These are phyloP conservation scores for Spathaspora arborariae DNA, from an alignment of 805 yeast genomes.

Conservation along the genomic window DNA sequence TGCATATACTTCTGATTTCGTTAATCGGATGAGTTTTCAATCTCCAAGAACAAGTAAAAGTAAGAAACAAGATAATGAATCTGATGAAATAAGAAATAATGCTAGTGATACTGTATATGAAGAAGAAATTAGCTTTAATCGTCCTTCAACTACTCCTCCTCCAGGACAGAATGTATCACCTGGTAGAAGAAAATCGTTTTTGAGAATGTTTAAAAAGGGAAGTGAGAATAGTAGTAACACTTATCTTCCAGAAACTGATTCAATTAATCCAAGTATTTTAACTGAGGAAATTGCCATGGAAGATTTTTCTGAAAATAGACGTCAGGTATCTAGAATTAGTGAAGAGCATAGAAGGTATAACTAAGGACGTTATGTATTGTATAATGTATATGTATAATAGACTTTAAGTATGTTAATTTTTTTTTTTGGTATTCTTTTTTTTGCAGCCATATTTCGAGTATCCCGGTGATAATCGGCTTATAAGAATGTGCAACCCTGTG, in stretches of 20 bases:
- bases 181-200: slow-evolving; percentile 1
- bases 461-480: not conserved
- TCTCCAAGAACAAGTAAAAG: not conserved
- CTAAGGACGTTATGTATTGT: not conserved
- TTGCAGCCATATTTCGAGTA: not conserved
- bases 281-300: slow-evolving; percentile 53
- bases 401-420: not conserved
- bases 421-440: not conserved
- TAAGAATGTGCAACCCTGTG: not conserved
- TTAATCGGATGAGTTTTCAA: slow-evolving; percentile 17
- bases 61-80: not conserved
- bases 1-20: slow-evolving; percentile 27
- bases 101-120: slow-evolving; percentile 1
- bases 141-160: slow-evolving; percentile 4
- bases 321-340: slow-evolving; percentile 18
- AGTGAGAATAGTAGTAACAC: slow-evolving; percentile 3
- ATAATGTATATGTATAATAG: not conserved
- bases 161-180: slow-evolving; percentile 1
- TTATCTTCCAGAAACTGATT: not conserved
- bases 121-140: not conserved
- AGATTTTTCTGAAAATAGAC: slow-evolving; percentile 25
- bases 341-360: slow-evolving; percentile 10
- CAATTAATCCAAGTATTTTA: slow-evolving; percentile 14
- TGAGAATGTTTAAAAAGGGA: slow-evolving; percentile 4
- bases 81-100: not conserved